phyloP scores from a whole-genome alignment of 2,329 filamentous ascomycete species.

The Amesomyces nigricolor region DNA sequence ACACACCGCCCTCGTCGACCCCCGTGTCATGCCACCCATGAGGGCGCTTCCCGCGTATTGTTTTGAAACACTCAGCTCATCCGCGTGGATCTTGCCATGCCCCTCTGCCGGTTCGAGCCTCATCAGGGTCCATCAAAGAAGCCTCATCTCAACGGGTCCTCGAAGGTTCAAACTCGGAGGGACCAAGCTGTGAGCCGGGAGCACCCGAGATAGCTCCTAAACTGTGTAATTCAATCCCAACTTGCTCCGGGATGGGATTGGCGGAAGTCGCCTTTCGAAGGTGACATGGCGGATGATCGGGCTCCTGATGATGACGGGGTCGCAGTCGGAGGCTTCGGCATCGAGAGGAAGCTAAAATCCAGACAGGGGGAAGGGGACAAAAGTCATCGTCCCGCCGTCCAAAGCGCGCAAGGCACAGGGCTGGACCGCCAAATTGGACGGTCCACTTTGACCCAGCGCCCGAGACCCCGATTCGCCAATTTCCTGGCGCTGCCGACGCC shows the following conservation, averaged over 20 bases:
- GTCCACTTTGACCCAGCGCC: slow-evolving; percentile 4
- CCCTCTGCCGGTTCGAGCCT: neutral
- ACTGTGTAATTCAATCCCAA: no score
- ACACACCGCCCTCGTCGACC: neutral
- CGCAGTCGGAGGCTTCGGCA: slow-evolving; percentile 14
- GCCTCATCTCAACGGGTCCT: no score
- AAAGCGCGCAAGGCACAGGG: slow-evolving; percentile 7
- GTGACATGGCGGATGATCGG: neutral
- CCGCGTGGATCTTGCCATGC: slow-evolving; percentile 2
- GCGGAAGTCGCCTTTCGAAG: neutral
- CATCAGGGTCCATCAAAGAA: no score
- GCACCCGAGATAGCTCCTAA: neutral
- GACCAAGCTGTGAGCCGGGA: no score
- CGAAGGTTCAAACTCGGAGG: no score
- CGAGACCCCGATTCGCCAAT: slow-evolving; percentile 15
- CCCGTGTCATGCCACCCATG: neutral
- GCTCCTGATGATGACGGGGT: neutral
- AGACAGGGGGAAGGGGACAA: neutral
- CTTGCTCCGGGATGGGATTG: no score
- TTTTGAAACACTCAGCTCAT: slow-evolving; percentile 5
- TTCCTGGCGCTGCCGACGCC: neutral
- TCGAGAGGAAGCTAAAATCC: neutral
- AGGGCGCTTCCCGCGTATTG: neutral
- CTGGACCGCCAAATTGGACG: slow-evolving; percentile 13
- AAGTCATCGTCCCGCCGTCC: neutral